phyloP scores from a whole-genome alignment of 2,329 filamentous ascomycete species.

The Pseudonectria buxi region DNA sequence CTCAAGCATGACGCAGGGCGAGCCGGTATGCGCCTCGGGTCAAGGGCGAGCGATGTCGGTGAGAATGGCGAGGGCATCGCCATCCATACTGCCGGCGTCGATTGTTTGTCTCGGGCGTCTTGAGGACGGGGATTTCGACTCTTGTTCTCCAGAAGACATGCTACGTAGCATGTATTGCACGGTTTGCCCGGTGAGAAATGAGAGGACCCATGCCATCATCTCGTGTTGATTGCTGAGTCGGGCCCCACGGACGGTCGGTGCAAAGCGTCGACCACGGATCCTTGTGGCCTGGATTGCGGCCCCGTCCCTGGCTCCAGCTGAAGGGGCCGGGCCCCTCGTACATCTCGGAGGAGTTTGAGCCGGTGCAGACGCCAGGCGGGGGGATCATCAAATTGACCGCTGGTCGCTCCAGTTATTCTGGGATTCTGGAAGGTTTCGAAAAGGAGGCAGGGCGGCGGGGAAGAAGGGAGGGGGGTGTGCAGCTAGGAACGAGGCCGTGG shows the following conservation, averaged over 20 bases:
- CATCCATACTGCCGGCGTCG: no score
- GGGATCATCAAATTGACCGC: constrained; percentile 20
- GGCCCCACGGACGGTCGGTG: constrained; percentile 21
- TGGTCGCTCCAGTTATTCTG: constrained; percentile 21
- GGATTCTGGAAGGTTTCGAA: constrained; percentile 27
- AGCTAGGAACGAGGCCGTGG: not conserved
- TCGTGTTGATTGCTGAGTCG: constrained; percentile 24
- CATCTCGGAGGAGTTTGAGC: constrained; percentile 10
- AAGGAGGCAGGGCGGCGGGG: constrained; percentile 15
- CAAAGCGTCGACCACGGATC: constrained; percentile 14
- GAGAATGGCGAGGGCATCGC: no score
- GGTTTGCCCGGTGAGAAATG: constrained; percentile 14
- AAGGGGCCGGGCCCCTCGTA: constrained; percentile 6
- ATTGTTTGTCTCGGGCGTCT: no score
- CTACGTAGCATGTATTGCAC: no score
- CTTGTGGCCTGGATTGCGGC: constrained; percentile 1
- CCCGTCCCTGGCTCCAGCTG: not conserved
- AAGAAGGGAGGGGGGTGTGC: not conserved
- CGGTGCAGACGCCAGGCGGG: constrained; percentile 9
- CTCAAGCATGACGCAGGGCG: no score
- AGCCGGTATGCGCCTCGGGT: no score
- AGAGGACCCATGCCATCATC: constrained; percentile 24
- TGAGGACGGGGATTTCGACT: not conserved
- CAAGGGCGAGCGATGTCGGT: no score
- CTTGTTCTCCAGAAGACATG: constrained; percentile 1